phyloP scores from a whole-genome alignment of 2,329 filamentous ascomycete species.

The Colletotrichum spaethianum region DNA sequence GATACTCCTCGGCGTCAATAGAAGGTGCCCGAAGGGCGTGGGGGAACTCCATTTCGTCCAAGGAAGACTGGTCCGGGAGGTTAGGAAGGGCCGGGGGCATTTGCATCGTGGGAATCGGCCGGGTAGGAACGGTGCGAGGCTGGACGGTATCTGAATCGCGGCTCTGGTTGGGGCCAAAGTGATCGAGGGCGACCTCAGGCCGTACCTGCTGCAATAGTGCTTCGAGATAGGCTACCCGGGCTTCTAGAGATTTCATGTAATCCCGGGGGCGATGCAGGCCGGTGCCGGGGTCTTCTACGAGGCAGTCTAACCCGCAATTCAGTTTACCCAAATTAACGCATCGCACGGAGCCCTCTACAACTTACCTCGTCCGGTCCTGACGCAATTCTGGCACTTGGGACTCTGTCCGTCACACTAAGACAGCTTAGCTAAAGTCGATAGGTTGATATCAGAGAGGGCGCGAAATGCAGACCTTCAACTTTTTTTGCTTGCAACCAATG shows the following conservation, averaged over 20 bases:
- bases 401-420: conserved; percentile 45
- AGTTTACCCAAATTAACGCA: not conserved
- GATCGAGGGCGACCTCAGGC: conserved; percentile 47
- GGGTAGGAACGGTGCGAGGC: not conserved
- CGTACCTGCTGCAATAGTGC: conserved; percentile 46
- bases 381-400: conserved; percentile 48
- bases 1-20: conserved; percentile 26
- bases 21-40: conserved; percentile 5
- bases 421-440: not conserved
- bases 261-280: conserved; percentile 50
- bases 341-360: not conserved
- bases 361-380: conserved; percentile 9
- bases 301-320: conserved; percentile 45
- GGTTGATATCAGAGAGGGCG: not conserved
- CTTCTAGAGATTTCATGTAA: conserved; percentile 50
- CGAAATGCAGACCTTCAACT: conserved; percentile 43
- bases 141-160: not conserved
- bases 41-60: conserved; percentile 19
- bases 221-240: conserved; percentile 49
- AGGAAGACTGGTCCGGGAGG: not conserved
- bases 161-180: conserved; percentile 2
- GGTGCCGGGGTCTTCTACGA: conserved; percentile 54
- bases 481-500: conserved; percentile 46
- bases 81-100: not conserved
- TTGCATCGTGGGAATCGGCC: conserved; percentile 8